Base-by-base conservation (phyloP, 768 basidiomycete species). In the Inosperma sp. region DNA sequence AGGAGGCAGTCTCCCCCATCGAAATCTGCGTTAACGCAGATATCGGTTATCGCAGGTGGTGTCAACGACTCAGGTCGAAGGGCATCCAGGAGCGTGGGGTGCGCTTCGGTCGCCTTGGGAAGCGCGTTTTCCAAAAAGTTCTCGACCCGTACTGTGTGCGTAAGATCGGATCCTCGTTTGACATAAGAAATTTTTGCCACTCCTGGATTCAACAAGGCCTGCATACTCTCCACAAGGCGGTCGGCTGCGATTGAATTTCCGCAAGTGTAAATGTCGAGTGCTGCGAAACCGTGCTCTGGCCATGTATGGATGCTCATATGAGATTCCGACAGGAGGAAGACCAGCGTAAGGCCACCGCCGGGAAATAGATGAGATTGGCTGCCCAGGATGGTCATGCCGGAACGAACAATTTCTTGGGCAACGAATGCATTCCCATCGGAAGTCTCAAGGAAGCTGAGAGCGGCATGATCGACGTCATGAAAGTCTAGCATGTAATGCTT, bases 281-380 rank as follows among this genome's bases (percentile, higher is more conserved):
- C 39, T 2, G 25, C 39, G 12, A 40, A 40, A 5, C 21, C 21
- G 10, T 40, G 39, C 25, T 40, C 39, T 40, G 39, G 39, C 39
- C 39, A 40, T 22, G 21, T 40, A 23, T 40, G 39, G 21, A 40
- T 40, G 39, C 39, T 40, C 39, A 40, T 40, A 23, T 40, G 39
- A 13, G 39, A 40, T 23, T 40, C 39, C 2, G 39, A 19, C 3
- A 40, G 39, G 14, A 40, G 39, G 39, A 40, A 40, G 12, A 40
- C 39, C 3, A 40, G 21, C 21, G 39, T 22, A 10, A 40, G 39
- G 19, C 39, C 39, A 13, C 39, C 39, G 6, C 39, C 39, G 2
- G 39, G 39, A 23, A 40, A 40, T 8, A 19, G 39, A 40, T 40
- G 39, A 4, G 39, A 40, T 40, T 23, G 39, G 25, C 39, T 23